Evolutionary conservation across 2,329 filamentous ascomycete genomes (phyloP).

Genomic region (Thermothelomyces thermophilus): DNA sequence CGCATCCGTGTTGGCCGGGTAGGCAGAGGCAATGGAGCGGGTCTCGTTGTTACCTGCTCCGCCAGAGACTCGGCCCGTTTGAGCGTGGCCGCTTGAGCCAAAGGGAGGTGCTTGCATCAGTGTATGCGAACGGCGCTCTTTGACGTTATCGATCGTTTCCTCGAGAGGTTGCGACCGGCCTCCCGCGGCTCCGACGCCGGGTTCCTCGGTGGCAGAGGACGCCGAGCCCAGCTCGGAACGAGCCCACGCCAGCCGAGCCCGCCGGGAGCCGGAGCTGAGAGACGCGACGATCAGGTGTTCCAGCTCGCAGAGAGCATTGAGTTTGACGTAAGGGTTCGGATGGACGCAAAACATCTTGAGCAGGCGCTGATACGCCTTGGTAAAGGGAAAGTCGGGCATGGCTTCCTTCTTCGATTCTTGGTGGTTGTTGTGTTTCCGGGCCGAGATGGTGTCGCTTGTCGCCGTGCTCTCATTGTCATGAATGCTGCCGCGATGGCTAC

Average conservation of each 20-base stretch:
- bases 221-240: constrained; percentile 27
- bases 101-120: constrained; percentile 34
- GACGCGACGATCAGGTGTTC: constrained; percentile 76
- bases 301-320: constrained; percentile 76
- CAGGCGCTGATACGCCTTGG: constrained; percentile 69
- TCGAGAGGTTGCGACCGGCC: constrained; percentile 45
- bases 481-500: constrained; percentile 26
- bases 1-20: constrained; percentile 51
- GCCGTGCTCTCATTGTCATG: constrained; percentile 37
- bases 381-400: constrained; percentile 65
- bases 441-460: constrained; percentile 35
- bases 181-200: constrained; percentile 12
- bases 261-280: constrained; percentile 49
- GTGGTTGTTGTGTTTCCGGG: constrained; percentile 26
- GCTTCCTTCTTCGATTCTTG: constrained; percentile 29
- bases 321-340: constrained; percentile 79
- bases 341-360: constrained; percentile 83
- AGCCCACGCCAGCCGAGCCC: constrained; percentile 32
- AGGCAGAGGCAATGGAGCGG: constrained; percentile 43
- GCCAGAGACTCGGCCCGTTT: constrained; percentile 28
- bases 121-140: constrained; percentile 58
- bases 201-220: constrained; percentile 24
- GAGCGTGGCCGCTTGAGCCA: constrained; percentile 17
- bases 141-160: constrained; percentile 63
- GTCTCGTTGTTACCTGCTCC: constrained; percentile 42